These are phyloP conservation scores for Blastocystis hominis DNA, from an alignment of 352 stramenopile species.

Conservation along the genomic window DNA sequence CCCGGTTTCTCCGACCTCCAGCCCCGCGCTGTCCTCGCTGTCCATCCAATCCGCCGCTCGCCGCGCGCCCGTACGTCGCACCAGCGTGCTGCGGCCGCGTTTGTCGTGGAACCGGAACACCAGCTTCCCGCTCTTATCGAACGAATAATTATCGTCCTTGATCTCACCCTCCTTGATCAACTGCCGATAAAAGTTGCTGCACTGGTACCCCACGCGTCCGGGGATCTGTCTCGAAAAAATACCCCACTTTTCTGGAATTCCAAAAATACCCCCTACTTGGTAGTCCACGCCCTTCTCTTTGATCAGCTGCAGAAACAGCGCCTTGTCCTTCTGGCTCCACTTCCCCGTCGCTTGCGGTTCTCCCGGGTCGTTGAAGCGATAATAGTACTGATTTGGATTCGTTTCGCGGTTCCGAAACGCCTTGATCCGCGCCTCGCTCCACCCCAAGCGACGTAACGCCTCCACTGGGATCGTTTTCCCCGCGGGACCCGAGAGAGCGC, in stretches of 20 bases:
- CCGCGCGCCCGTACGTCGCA: not conserved
- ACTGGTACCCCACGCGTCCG: conserved; percentile 60
- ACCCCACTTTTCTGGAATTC: conserved; percentile 57
- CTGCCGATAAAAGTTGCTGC: conserved; percentile 61
- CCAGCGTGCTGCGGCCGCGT: not conserved
- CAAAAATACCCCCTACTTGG: conserved; percentile 45
- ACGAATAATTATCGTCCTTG: conserved; percentile 59
- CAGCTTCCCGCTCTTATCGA: conserved; percentile 55
- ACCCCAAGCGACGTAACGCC: conserved; percentile 28
- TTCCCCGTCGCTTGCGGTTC: conserved; percentile 60
- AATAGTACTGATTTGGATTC: conserved; percentile 62
- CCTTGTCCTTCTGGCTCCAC: conserved; percentile 59
- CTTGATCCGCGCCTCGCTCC: conserved; percentile 52
- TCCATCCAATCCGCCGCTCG: not conserved
- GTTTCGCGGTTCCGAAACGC: conserved; percentile 58
- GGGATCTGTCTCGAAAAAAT: conserved; percentile 61
- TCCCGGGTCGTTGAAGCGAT: conserved; percentile 60
- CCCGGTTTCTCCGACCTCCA: not conserved
- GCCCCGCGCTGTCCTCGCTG: not conserved
- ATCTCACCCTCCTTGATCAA: conserved; percentile 59
- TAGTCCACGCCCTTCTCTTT: conserved; percentile 51
- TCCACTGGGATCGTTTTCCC: not conserved
- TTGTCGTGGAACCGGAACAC: conserved; percentile 55
- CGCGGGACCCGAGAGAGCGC: not conserved
- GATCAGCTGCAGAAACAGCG: conserved; percentile 44